Percentiles rank a stretch among this genome's conserved stretches.
These are phyloP conservation scores for Rhytidiadelphus loreus DNA, from an alignment of 225 moss, liverwort and hornwort genomes.

Conservation along the genomic window DNA sequence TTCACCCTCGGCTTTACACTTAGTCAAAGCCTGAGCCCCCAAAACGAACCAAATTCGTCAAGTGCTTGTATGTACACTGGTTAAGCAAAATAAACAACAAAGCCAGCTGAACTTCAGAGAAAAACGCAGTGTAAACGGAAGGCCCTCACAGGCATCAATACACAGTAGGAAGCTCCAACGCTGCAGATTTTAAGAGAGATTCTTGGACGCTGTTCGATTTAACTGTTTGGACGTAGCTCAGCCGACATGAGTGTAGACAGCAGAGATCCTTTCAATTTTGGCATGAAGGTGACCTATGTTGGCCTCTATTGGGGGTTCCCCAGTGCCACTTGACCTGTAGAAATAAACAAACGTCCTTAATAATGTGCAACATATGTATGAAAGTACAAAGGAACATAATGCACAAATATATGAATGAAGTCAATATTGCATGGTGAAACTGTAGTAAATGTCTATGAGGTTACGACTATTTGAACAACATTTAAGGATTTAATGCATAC, in stretches of 20 bases:
- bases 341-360: background rate
- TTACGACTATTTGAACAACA: background rate
- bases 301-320: constrained; percentile 29
- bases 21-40: background rate
- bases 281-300: constrained; percentile 40
- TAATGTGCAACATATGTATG: background rate
- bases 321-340: constrained; percentile 33
- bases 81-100: background rate
- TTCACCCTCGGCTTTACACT: background rate
- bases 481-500: background rate
- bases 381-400: background rate
- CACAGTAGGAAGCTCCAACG: background rate
- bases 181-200: background rate
- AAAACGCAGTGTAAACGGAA: background rate
- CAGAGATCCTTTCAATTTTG: constrained; percentile 33
- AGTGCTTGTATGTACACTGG: background rate
- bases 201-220: background rate
- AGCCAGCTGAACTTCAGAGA: background rate
- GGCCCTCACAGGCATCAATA: background rate
- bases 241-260: constrained; percentile 49
- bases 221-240: background rate
- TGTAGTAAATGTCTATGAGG: background rate
- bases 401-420: background rate
- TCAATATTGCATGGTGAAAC: background rate
- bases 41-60: background rate